Evolutionary conservation across 1,284 basidiomycete genomes (phyloP), one percentile per base, ranked within the genome.

Genomic region (Bjerkandera adusta): DNA sequence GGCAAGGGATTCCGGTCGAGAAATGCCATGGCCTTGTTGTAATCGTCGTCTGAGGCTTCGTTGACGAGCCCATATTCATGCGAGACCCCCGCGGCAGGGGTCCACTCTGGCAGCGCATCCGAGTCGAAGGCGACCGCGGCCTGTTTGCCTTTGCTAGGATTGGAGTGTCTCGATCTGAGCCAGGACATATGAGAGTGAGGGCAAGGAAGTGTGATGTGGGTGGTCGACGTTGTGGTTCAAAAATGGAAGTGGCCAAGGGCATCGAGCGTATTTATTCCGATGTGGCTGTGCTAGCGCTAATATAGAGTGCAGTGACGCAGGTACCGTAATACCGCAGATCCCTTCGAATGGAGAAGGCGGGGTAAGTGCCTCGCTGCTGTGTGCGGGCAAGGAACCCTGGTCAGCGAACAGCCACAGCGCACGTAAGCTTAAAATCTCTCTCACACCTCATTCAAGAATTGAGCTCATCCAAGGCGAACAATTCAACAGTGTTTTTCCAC

Each of bases 401-500:
- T n/a, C n/a, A n/a, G n/a, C n/a, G n/a, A n/a, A n/a, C n/a, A n/a
- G n/a, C n/a, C n/a, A n/a, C n/a, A n/a, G n/a, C n/a, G n/a, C n/a
- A n/a, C n/a, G n/a, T n/a, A n/a, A n/a, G n/a, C n/a, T n/a, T n/a
- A n/a, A n/a, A n/a, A n/a, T n/a, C n/a, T n/a, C n/a, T n/a, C n/a
- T n/a, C n/a, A n/a, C n/a, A n/a, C n/a, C n/a, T n/a, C n/a, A n/a
- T n/a, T n/a, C n/a, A n/a, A n/a, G n/a, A n/a, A n/a, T 34, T 18
- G 4, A 72, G 49, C 49, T 75, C 72, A 8, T 72, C 64, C 26
- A 86, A 56, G 11, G 67, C 66, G 57, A 92, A 92, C 44, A 91
- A 51, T 27, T 72, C 66, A 11, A 83, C 59, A 0, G 86, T 85
- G 59, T 92, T 93, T 53, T 72, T 69, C 76, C 81, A 90, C 5